Evolutionary conservation across 148 eudicot species (phyloP), one percentile per base, ranked within the genome.

Genomic region (Fagopyrum esculentum): DNA sequence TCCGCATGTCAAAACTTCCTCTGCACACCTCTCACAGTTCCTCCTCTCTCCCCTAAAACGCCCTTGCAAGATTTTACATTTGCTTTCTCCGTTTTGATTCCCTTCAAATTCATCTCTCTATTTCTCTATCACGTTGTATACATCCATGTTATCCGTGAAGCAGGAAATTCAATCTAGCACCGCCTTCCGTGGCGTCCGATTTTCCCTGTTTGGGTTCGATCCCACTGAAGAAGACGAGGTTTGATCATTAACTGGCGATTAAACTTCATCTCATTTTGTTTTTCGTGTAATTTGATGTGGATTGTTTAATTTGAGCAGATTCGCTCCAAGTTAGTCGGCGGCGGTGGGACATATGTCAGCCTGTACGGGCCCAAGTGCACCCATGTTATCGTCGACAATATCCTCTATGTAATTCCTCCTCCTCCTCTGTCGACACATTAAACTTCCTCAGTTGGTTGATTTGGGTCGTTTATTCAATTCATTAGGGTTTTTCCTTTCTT

Each of bases 331-430:
- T 88, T 94, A 16, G 81, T 89, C 12, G 83, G 81, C 69, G 86
- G 82, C 4, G 97, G 97, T 55, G 98, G 87, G 13, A 79, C 89
- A 54, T 90, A 88, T 77, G 87, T 70, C 35, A 83, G 85, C 6
- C 81, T 81, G 22, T 91, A 86, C 71, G 82, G 85, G 1, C 81
- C 85, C 2, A 84, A 66, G 57, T 90, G 96, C 75, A 94, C 88
- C 71, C 96, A 90, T 47, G 91, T 94, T 15, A 86, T 94, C 30
- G 92, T 90, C 40, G 84, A 86, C 69, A 83, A 87, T 35, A 73
- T 86, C 74, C 75, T 82, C 11, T 79, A 86, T 73, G 96, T 91
- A 84, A 80, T 80, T 79, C 50, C 43, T 51, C 30, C 43, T 51
- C 30, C 35, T 9, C 68, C 46, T 46, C 69, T 76, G 12, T 61